Percentiles rank a stretch among this genome's conserved stretches.
phyloP scores from a whole-genome alignment of 805 yeast genomes.

The Jamesozyma hellenica region DNA sequence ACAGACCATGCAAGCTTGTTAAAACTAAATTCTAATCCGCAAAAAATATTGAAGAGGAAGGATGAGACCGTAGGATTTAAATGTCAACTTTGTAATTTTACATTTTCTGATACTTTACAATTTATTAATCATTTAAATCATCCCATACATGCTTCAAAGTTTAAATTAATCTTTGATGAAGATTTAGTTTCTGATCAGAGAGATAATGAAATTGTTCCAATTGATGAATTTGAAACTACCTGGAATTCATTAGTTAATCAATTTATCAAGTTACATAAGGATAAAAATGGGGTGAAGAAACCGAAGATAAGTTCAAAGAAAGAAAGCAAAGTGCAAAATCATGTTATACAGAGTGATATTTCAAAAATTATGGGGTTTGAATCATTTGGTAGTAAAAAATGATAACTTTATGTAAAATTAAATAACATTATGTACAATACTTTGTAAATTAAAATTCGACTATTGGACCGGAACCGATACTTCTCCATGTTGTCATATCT shows the following conservation, averaged over 20 bases:
- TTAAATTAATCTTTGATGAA: slow-evolving; percentile 28
- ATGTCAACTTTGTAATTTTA: slow-evolving; percentile 70
- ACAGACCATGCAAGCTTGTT: too few species aligned
- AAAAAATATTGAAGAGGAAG: too few species aligned
- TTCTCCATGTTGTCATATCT: slow-evolving; percentile 78
- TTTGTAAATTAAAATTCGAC: slow-evolving; percentile 33
- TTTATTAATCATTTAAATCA: slow-evolving; percentile 77
- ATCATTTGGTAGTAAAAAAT: slow-evolving; percentile 44
- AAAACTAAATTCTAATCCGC: too few species aligned
- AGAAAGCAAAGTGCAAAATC: too few species aligned
- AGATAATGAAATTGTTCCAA: slow-evolving; percentile 35
- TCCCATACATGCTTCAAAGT: slow-evolving; percentile 47
- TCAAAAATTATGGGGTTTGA: slow-evolving; percentile 48
- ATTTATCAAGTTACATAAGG: slow-evolving; percentile 25
- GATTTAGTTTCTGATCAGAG: slow-evolving; percentile 23
- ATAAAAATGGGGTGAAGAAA: slow-evolving; percentile 28
- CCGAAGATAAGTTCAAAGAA: not conserved
- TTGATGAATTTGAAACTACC: slow-evolving; percentile 38
- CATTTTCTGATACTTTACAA: slow-evolving; percentile 75
- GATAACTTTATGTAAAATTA: too few species aligned
- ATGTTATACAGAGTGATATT: slow-evolving; percentile 15
- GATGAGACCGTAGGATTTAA: slow-evolving; percentile 50
- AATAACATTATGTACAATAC: not conserved
- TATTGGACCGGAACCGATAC: slow-evolving; percentile 54
- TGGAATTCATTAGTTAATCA: slow-evolving; percentile 30